Base-by-base conservation (phyloP, 768 basidiomycete species). In the Boletus subcaerulescens region DNA sequence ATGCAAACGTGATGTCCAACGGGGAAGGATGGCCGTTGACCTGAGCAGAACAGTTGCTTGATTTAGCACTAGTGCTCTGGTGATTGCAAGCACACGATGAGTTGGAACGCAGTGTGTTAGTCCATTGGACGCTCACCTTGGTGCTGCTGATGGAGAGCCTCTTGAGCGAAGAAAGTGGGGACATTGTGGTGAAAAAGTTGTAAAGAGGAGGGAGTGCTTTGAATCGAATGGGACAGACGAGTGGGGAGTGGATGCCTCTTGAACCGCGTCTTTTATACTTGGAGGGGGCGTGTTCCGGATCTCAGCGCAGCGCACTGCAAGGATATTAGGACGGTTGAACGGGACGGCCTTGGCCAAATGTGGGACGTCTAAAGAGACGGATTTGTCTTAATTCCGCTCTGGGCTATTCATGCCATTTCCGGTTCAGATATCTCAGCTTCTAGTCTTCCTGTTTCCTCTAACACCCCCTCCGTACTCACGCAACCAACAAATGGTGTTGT, bases 21-120 rank as follows among this genome's bases (percentile, higher is more conserved):
- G 65, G 61, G 18, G 66, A 59, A 18, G 59, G 53, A 20, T 63
- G 64, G 18, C 45, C 48, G 20, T 52, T 32, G 38, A 66, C 38
- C n/a, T 52, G 15, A 42, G 63, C 33, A n/a, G 59, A 52, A 53
- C 11, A 44, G 26, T 48, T 42, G 38, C 48, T 59, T 24, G 62
- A 69, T 38, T 61, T 63, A 5, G 58, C 43, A 36, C 59, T 66
- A 4, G 58, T 42, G 33, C 59, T 66, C 56, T 66, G 48, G 42
- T 36, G 51, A 48, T 39, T 20, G 17, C 12, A 47, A 50, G 32
- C 11, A 52, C 5, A 26, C 6, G 20, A 40, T 38, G 35, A 31
- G 8, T 4, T 13, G n/a, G n/a, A n/a, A n/a, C n/a, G n/a, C 29
- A 24, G 20, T 32, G 38, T 12, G 33, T 26, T 5, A 40, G 4